These are phyloP conservation scores for Aciculoconidium aculeatum DNA, from an alignment of 805 yeast species.

Conservation along the genomic window DNA sequence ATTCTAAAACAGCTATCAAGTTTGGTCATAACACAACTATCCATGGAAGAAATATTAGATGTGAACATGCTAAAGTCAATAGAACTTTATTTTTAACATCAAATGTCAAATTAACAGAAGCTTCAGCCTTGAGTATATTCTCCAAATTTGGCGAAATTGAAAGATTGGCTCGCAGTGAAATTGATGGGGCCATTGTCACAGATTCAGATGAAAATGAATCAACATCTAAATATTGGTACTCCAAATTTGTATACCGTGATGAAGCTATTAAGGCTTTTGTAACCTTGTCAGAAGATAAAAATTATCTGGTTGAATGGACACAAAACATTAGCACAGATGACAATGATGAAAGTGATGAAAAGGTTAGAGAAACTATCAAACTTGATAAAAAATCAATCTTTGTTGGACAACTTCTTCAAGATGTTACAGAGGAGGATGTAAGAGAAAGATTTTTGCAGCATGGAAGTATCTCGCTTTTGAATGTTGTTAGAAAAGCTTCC, in stretches of 20 bases:
- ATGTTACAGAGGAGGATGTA: conserved; percentile 51
- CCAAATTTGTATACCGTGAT: conserved; percentile 73
- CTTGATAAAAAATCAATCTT: conserved; percentile 71
- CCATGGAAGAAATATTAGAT: conserved; percentile 72
- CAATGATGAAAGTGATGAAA: conserved; percentile 26
- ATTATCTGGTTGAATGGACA: conserved; percentile 77
- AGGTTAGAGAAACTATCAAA: conserved; percentile 8
- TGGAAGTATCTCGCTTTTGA: conserved; percentile 57
- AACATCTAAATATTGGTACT: conserved; percentile 56
- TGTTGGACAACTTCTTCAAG: conserved; percentile 63
- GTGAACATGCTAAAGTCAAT: conserved; percentile 89
- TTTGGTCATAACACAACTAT: conserved; percentile 64
- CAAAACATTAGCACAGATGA: conserved; percentile 56
- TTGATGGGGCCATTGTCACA: conserved; percentile 27
- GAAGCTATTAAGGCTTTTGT: conserved; percentile 87
- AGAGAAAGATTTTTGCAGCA: conserved; percentile 56
- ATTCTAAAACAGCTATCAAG: conserved; percentile 61
- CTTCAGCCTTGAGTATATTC: conserved; percentile 34
- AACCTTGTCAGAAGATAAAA: conserved; percentile 46
- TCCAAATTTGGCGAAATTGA: conserved; percentile 72
- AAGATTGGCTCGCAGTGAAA: conserved; percentile 43
- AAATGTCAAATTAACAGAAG: conserved; percentile 15
- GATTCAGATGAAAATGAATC: no score
- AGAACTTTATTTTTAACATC: conserved; percentile 66
- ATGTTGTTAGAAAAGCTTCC: conserved; percentile 46